phyloP scores from a whole-genome alignment of 805 yeast species.

The Saturnispora ahearnii region DNA sequence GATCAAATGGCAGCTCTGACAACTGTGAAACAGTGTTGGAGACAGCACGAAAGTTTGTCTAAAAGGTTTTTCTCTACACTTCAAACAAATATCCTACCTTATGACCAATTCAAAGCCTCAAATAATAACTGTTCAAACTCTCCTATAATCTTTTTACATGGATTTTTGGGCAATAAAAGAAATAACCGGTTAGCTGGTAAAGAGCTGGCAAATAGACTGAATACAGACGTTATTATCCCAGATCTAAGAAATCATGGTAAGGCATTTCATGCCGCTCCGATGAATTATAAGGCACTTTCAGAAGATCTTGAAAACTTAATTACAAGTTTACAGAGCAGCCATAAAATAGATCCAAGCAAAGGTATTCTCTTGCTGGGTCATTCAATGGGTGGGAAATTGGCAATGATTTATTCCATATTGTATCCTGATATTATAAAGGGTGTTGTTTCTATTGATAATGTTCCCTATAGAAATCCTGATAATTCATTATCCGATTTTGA shows the following conservation, averaged over 20 bases:
- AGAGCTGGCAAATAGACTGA: slow-evolving; percentile 34
- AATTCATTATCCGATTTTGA: slow-evolving; percentile 23
- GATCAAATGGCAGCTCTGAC: not conserved
- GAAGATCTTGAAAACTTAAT: slow-evolving; percentile 67
- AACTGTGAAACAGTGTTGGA: not conserved
- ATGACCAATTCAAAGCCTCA: slow-evolving; percentile 10
- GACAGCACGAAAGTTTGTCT: not conserved
- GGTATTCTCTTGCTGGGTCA: slow-evolving; percentile 59
- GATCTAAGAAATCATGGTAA: slow-evolving; percentile 89
- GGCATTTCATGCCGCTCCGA: slow-evolving; percentile 63
- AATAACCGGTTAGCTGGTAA: slow-evolving; percentile 74
- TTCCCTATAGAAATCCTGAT: slow-evolving; percentile 56
- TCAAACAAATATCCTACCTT: slow-evolving; percentile 1
- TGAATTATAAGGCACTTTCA: slow-evolving; percentile 69
- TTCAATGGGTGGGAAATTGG: slow-evolving; percentile 91
- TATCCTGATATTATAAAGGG: slow-evolving; percentile 49
- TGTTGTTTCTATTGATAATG: slow-evolving; percentile 69
- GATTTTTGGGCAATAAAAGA: slow-evolving; percentile 71
- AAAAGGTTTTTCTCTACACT: not conserved
- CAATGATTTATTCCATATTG: slow-evolving; percentile 71
- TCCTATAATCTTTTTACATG: slow-evolving; percentile 78
- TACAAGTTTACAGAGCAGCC: slow-evolving; percentile 9
- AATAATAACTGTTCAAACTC: slow-evolving; percentile 19
- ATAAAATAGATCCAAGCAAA: slow-evolving; percentile 11
- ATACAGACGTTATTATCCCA: slow-evolving; percentile 52